Percentiles rank a stretch among this genome's conserved stretches.
Evolutionary conservation across 768 basidiomycete genomes (phyloP).

Genomic region (Rhodotorula kratochvilovae): DNA sequence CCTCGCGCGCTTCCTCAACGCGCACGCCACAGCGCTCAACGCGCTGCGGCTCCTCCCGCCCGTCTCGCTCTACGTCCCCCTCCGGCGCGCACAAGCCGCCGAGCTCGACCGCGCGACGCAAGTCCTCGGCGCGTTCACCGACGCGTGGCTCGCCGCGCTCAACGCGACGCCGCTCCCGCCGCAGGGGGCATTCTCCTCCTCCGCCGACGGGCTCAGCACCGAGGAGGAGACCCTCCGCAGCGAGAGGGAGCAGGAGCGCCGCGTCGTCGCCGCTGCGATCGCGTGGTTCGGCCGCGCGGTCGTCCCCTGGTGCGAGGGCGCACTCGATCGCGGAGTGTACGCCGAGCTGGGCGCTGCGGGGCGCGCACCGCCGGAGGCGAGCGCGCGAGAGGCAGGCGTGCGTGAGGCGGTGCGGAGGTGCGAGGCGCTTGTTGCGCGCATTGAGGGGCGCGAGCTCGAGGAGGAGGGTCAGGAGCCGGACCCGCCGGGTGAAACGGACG

Average conservation of each 20-base stretch:
- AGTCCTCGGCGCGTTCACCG: constrained; percentile 35
- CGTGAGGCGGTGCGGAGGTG: constrained; percentile 15
- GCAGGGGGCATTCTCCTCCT: not conserved
- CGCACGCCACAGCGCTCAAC: constrained; percentile 33
- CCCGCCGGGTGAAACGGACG: not conserved
- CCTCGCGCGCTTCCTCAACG: constrained; percentile 37
- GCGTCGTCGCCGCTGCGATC: constrained; percentile 14
- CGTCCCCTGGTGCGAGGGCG: constrained; percentile 32
- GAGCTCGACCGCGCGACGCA: constrained; percentile 34
- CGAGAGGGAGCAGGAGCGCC: constrained; percentile 20
- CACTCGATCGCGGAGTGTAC: constrained; percentile 27
- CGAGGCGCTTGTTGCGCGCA: constrained; percentile 20
- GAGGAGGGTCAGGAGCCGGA: not conserved
- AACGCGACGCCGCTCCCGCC: not conserved
- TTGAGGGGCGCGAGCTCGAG: constrained; percentile 22
- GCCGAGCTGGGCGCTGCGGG: not conserved
- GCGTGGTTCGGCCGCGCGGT: constrained; percentile 31
- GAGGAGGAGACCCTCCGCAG: constrained; percentile 3
- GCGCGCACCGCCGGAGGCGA: not conserved
- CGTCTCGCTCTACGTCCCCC: constrained; percentile 3
- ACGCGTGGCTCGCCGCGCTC: constrained; percentile 30
- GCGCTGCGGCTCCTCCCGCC: constrained; percentile 34
- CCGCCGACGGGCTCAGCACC: not conserved
- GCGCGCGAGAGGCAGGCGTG: not conserved
- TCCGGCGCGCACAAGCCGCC: constrained; percentile 6